These are phyloP conservation scores for Naumovozyma baii DNA, from an alignment of 805 yeast genomes.

Conservation along the genomic window DNA sequence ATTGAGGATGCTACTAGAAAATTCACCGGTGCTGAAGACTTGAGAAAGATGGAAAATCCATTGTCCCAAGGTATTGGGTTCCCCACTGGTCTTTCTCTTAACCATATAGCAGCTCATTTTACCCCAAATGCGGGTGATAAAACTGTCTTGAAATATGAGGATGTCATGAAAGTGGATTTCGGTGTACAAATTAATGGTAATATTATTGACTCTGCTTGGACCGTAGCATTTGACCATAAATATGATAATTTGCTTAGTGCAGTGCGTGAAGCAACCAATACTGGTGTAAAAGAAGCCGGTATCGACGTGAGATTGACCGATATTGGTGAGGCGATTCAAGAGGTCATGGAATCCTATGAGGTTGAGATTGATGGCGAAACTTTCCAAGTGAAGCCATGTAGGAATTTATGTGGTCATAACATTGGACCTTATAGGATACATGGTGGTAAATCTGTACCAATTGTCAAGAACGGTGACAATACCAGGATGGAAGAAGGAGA, in stretches of 20 bases:
- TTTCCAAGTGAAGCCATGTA: slow-evolving; percentile 76
- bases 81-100: slow-evolving; percentile 94
- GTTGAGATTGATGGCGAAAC: slow-evolving; percentile 81
- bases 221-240: slow-evolving; percentile 75
- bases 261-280: slow-evolving; percentile 85
- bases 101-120: slow-evolving; percentile 94
- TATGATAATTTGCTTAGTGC: slow-evolving; percentile 77
- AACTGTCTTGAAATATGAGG: slow-evolving; percentile 69
- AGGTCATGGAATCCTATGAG: slow-evolving; percentile 94
- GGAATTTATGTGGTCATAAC: slow-evolving; percentile 91
- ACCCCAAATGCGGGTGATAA: slow-evolving; percentile 95
- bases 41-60: slow-evolving; percentile 35
- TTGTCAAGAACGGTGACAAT: slow-evolving; percentile 83
- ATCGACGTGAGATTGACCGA: slow-evolving; percentile 92
- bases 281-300: slow-evolving; percentile 89
- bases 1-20: slow-evolving; percentile 79
- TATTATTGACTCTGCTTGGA: slow-evolving; percentile 91
- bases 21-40: slow-evolving; percentile 53
- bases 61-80: slow-evolving; percentile 81
- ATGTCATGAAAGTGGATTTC: slow-evolving; percentile 92
- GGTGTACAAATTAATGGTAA: slow-evolving; percentile 95
- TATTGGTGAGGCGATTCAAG: slow-evolving; percentile 92
- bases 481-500: slow-evolving; percentile 99
- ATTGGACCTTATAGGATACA: slow-evolving; percentile 79
- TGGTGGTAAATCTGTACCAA: slow-evolving; percentile 94